Evolutionary conservation across 1,139 yeast genomes (phyloP), one percentile per base, ranked within the genome.

Genomic region (Arxiozyma heterogenica): DNA sequence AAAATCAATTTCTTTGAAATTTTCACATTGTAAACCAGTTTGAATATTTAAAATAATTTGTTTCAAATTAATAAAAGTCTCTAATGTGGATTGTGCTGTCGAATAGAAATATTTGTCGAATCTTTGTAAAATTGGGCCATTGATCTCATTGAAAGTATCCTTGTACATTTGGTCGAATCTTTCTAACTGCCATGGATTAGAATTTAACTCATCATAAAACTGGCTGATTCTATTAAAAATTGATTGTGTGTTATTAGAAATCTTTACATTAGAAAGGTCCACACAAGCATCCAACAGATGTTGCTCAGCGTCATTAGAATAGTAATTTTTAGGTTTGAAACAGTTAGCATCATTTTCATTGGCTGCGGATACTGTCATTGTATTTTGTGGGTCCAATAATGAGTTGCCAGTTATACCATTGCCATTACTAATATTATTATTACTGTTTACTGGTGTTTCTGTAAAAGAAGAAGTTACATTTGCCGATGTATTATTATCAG

Each of bases 111-210:
- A 17, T 25, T 25, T 44, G 41, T 55, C 58, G 39, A 55, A 56
- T 41, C 23, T 48, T 15, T 51, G 49, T 50, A 53, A 47, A 39
- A 48, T 49, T 22, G 47, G 49, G 2, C 18, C 20, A 41, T 18
- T 34, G 18, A 23, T 7, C 22, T 52, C 51, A 27, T 54, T 47
- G 44, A 51, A 41, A 30, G 45, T 48, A 23, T 42, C 44, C 15
- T 44, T 49, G 39, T 51, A 55, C 23, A 56, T 43, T 41, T 57
- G 42, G 42, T 55, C 48, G 44, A 59, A 58, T 53, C 53, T 56
- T 38, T 57, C 60, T 38, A 59, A 48, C 52, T 51, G 51, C 61
- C 60, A 57, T 41, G 60, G 58, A 50, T 57, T 54, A 17, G 50
- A 17, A 20, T 41, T 25, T 9, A 59, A 44, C 23, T 55, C 59